Base-by-base conservation (phyloP, 805 yeast species). In the Candida nitratophila region DNA sequence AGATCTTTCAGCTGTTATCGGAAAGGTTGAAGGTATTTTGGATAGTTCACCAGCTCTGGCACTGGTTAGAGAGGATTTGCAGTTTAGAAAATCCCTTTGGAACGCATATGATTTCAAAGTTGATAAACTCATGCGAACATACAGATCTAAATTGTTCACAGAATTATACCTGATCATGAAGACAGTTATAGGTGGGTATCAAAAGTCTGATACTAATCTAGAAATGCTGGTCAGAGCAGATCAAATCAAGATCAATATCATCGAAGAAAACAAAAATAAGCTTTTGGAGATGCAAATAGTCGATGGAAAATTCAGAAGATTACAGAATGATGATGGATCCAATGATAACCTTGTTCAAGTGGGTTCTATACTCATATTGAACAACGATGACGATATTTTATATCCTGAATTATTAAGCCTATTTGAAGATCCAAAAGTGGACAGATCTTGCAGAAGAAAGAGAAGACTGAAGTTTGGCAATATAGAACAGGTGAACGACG, bases 391-490 rank as follows among this genome's bases (percentile, higher is more conserved):
- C 14, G 62, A 71, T 17, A 75, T 86, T 0, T 55, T 73, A 1
- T 86, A 81, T 54, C 90, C 93, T 0, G 89, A 86, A 50, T 63
- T 91, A 22, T 61, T 91, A 17, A 68, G 83, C 1, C 81, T 87
- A 1, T 74, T 57, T 47, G 54, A 52, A 29, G 51, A 55, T 34
- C 53, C 43, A 27, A 54, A 45, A 37, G 56, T 47, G 3, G n/a
- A 14, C n/a, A 22, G 21, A 31, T 24, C 45, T 41, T 14, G 50
- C 21, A 48, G 49, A 36, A 30, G 48, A 38, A 17, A 41, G 36
- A 33, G 37, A 20, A 26, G 43, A 40, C 41, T 11, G 15, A 27
- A 32, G 17, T 20, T 31, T 65, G 44, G 48, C 68, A 14, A 12
- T 27, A 16, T 24, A 14, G 32, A 26, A 7, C 5, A 17, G 40